Evolutionary conservation across 805 yeast genomes (phyloP).

Genomic region (Starmerella lactis-condensi): DNA sequence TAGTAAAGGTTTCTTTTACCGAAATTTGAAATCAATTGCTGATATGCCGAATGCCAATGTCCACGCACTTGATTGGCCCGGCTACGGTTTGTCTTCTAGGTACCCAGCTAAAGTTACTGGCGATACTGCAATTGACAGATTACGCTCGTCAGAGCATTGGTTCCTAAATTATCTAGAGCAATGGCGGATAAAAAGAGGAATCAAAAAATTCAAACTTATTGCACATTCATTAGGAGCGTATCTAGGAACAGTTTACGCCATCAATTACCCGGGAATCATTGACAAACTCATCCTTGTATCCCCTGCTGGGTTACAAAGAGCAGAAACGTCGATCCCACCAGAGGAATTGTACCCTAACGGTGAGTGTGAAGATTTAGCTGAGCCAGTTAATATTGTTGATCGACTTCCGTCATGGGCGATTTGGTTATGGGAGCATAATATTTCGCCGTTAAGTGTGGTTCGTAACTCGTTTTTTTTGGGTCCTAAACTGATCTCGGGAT

Average conservation of each 20-base stretch:
- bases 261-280: slow-evolving; percentile 41
- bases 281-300: slow-evolving; percentile 58
- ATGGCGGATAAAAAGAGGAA: slow-evolving; percentile 40
- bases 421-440: slow-evolving; percentile 66
- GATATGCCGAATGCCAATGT: slow-evolving; percentile 37
- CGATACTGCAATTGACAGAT: slow-evolving; percentile 23
- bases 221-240: slow-evolving; percentile 95
- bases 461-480: slow-evolving; percentile 68
- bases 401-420: slow-evolving; percentile 41
- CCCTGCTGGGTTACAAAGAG: slow-evolving; percentile 63
- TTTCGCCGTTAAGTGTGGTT: slow-evolving; percentile 70
- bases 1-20: slow-evolving; percentile 61
- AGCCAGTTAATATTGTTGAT: slow-evolving; percentile 1
- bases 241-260: slow-evolving; percentile 47
- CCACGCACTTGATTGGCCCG: slow-evolving; percentile 74
- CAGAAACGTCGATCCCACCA: slow-evolving; percentile 24
- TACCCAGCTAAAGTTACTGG: slow-evolving; percentile 25
- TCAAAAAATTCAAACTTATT: slow-evolving; percentile 37
- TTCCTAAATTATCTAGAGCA: slow-evolving; percentile 44
- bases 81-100: slow-evolving; percentile 78
- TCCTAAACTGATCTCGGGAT: slow-evolving; percentile 66
- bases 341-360: slow-evolving; percentile 10
- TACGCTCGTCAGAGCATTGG: slow-evolving; percentile 38
- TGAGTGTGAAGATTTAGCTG: background rate
- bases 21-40: slow-evolving; percentile 40